Evolutionary conservation across 139 green algal species (phyloP).

Genomic region (Deuterostichococcus epilithicus): DNA sequence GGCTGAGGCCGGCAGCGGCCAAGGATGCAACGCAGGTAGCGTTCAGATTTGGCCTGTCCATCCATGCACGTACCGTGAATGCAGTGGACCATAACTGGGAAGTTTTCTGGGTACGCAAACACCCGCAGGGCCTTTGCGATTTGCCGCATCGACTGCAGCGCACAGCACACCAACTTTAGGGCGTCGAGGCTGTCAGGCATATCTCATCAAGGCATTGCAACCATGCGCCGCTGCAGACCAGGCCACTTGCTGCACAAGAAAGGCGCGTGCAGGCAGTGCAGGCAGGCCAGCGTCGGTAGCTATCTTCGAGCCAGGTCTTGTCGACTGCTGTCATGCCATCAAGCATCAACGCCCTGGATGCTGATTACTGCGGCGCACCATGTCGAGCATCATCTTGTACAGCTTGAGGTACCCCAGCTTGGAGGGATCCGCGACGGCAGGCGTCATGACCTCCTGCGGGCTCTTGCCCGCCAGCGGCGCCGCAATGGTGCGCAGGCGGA

Average conservation of each 20-base stretch:
- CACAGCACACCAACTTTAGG: not conserved
- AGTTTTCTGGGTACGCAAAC: constrained; percentile 17
- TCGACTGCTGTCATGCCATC: not conserved
- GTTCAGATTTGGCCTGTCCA: not conserved
- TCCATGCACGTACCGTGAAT: constrained; percentile 31
- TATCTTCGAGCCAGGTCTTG: constrained; percentile 10
- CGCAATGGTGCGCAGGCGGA: not conserved
- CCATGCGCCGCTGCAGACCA: not conserved
- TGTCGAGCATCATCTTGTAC: constrained; percentile 26
- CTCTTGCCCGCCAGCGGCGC: not conserved
- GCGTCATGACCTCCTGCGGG: constrained; percentile 16
- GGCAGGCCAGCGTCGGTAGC: not conserved
- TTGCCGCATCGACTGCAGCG: constrained; percentile 20
- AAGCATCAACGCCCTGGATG: not conserved
- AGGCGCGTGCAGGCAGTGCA: constrained; percentile 1
- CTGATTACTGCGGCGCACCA: not conserved
- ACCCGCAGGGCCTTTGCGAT: constrained; percentile 36
- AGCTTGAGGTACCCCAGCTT: constrained; percentile 45
- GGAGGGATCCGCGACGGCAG: constrained; percentile 39
- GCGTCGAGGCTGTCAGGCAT: not conserved
- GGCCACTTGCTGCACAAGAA: not conserved
- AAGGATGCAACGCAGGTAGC: no score
- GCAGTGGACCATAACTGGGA: constrained; percentile 40
- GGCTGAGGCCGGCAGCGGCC: no score
- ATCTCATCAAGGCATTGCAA: not conserved